Evolutionary conservation across 2,329 filamentous ascomycete genomes (phyloP).

Genomic region (Hymenotorrendiella dingleyae): DNA sequence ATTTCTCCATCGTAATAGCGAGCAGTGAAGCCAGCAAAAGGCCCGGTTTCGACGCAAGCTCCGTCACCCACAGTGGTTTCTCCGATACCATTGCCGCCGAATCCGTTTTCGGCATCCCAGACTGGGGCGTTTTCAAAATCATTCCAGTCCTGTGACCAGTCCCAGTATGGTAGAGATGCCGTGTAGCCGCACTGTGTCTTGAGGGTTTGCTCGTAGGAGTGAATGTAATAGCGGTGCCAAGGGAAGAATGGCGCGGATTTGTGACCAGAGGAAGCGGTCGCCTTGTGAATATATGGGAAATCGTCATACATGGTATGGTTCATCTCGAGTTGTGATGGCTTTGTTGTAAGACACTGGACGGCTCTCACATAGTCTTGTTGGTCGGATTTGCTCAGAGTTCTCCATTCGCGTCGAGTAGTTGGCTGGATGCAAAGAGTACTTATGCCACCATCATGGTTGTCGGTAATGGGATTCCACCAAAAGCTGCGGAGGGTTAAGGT

Average conservation of each 20-base stretch:
- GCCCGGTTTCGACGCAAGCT: neutral
- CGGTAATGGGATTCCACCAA: no score
- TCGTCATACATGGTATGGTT: neutral
- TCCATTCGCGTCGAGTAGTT: neutral
- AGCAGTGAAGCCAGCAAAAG: neutral
- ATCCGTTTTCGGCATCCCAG: neutral
- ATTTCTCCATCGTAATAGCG: neutral
- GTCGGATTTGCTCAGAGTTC: neutral
- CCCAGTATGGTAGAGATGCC: slow-evolving; percentile 2
- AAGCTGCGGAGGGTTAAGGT: no score
- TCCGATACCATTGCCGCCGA: neutral
- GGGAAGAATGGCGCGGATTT: slow-evolving; percentile 29
- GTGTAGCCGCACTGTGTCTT: neutral
- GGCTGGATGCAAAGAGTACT: no score
- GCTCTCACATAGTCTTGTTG: neutral
- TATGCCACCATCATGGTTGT: no score
- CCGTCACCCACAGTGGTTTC: no score
- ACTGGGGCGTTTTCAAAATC: neutral
- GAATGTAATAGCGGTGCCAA: slow-evolving; percentile 34
- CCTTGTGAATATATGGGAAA: neutral
- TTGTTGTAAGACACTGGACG: neutral
- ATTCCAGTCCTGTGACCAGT: slow-evolving; percentile 2
- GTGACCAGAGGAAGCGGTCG: slow-evolving; percentile 13
- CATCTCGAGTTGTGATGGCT: neutral
- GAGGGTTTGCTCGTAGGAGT: slow-evolving; percentile 29